A percentile compares a stretch with the other conserved stretches of the same genome.
These are phyloP conservation scores for Kodamaea alishanica DNA, from an alignment of 1,139 yeast genomes.

Conservation along the genomic window DNA sequence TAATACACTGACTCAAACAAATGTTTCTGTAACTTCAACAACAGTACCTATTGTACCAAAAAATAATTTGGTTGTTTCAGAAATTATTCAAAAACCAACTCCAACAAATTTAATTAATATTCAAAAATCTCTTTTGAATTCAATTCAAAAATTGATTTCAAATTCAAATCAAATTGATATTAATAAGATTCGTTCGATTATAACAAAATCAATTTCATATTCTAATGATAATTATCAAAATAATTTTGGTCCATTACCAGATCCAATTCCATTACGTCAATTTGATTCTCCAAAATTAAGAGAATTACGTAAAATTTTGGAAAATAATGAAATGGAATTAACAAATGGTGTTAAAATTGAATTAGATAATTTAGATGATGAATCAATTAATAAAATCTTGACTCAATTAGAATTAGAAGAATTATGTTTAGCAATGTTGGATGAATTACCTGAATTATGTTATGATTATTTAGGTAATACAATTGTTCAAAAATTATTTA, in stretches of 20 bases:
- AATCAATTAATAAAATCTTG: constrained; percentile 14
- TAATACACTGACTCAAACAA: constrained; percentile 1
- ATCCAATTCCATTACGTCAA: constrained; percentile 57
- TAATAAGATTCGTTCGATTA: constrained; percentile 30
- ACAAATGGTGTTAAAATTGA: constrained; percentile 7
- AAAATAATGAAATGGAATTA: constrained; percentile 32
- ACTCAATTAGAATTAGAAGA: constrained; percentile 67
- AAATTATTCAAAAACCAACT: constrained; percentile 5
- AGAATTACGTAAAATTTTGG: constrained; percentile 56
- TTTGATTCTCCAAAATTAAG: constrained; percentile 83
- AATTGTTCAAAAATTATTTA: constrained; percentile 86
- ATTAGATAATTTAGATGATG: constrained; percentile 12
- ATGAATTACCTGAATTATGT: constrained; percentile 86
- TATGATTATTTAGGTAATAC: constrained; percentile 95
- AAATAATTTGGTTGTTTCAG: constrained; percentile 3
- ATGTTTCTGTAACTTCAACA: constrained; percentile 6
- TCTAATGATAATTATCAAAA: constrained; percentile 35
- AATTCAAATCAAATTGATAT: constrained; percentile 22
- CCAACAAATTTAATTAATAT: constrained; percentile 29
- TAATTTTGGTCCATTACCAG: constrained; percentile 70
- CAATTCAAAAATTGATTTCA: constrained; percentile 17
- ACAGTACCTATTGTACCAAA: constrained; percentile 11
- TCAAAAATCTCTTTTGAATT: constrained; percentile 21
- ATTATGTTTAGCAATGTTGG: constrained; percentile 77
- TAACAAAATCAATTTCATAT: constrained; percentile 30